Conservation (phyloP, 2,329 filamentous ascomycete genomes). For the Simplicillium sp. region DNA sequence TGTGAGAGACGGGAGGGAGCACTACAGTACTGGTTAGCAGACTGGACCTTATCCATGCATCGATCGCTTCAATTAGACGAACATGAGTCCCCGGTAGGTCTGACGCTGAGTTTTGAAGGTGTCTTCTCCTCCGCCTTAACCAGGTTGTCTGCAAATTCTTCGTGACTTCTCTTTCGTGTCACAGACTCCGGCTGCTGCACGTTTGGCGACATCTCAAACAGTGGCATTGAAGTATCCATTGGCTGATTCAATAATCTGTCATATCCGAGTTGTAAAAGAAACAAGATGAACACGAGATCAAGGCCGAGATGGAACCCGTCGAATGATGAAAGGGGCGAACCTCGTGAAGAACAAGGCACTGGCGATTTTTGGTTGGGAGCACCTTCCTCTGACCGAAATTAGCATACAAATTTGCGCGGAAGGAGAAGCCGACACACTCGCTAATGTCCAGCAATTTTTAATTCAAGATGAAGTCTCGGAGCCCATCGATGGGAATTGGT, state of each 20-base stretch:
- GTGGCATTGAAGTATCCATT: conserved; percentile 28
- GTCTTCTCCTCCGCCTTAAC: conserved; percentile 13
- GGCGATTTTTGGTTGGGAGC: no score
- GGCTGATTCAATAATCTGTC: background rate
- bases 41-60: conserved; percentile 3
- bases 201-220: conserved; percentile 37
- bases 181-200: conserved; percentile 33
- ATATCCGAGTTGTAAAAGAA: background rate
- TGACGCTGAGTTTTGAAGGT: conserved; percentile 7
- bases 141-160: conserved; percentile 29
- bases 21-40: conserved; percentile 5
- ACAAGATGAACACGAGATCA: background rate
- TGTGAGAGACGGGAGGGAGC: conserved; percentile 13
- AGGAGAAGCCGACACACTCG: no score
- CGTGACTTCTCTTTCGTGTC: conserved; percentile 35
- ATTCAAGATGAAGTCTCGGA: no score
- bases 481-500: no score
- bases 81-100: conserved; percentile 14
- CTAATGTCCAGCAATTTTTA: no score
- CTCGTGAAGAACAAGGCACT: no score
- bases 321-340: no score
- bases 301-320: no score
- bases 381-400: no score
- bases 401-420: no score
- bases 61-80: no score